Evolutionary conservation across 1,284 basidiomycete species (phyloP).

Genomic region (Rhodotorula sp.): DNA sequence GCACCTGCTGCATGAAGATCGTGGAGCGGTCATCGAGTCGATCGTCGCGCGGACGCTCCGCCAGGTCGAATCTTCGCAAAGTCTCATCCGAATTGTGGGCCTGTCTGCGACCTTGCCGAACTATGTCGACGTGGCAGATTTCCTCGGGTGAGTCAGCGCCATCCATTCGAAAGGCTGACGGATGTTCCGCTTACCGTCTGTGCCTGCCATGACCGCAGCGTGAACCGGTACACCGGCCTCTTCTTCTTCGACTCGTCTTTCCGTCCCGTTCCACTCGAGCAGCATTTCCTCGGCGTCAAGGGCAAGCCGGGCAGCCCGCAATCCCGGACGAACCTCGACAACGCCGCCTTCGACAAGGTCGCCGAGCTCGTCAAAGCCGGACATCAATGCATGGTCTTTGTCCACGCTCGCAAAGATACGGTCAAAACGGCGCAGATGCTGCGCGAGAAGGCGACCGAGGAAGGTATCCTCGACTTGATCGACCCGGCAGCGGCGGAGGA

Average conservation of each 20-base stretch:
- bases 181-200: neutral
- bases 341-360: constrained; percentile 85
- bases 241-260: constrained; percentile 99
- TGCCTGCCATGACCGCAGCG: constrained; percentile 55
- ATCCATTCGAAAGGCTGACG: neutral
- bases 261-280: constrained; percentile 92
- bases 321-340: constrained; percentile 84
- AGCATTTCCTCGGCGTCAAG: constrained; percentile 93
- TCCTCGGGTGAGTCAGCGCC: constrained; percentile 64
- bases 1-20: constrained; percentile 94
- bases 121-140: constrained; percentile 95
- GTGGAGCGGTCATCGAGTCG: constrained; percentile 96
- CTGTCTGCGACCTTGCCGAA: constrained; percentile 98
- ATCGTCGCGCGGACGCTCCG: constrained; percentile 94
- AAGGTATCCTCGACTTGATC: constrained; percentile 74
- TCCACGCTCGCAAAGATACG: constrained; percentile 97
- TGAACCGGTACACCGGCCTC: constrained; percentile 83
- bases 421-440: constrained; percentile 88
- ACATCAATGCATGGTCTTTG: constrained; percentile 99
- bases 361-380: constrained; percentile 76
- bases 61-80: constrained; percentile 93
- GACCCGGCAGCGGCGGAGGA: constrained; percentile 59
- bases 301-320: constrained; percentile 78
- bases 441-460: constrained; percentile 72
- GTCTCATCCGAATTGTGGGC: constrained; percentile 95